Percentiles rank a stretch among this genome's conserved stretches.
These are phyloP conservation scores for Gentiana dahurica DNA, from an alignment of 257 asterid genomes.

Conservation along the genomic window DNA sequence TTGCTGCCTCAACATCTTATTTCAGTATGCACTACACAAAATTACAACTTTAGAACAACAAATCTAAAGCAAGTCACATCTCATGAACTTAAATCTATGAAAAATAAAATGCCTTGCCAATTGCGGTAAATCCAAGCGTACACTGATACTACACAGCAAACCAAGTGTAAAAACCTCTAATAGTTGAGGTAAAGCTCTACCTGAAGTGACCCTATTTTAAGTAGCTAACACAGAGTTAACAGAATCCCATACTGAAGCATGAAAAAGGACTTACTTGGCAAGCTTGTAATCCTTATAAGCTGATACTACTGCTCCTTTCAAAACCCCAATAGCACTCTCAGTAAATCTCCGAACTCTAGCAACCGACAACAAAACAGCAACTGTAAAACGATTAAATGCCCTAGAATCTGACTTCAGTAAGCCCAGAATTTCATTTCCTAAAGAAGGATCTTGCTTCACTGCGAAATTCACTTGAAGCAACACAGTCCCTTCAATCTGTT, in stretches of 20 bases:
- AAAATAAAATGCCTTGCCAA: too few relatives aligned
- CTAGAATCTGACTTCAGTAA: slow-evolving; percentile 54
- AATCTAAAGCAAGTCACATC: too few relatives aligned
- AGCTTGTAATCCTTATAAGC: slow-evolving; percentile 64
- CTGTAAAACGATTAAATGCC: slow-evolving; percentile 70
- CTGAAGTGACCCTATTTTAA: neutral
- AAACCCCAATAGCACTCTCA: slow-evolving; percentile 55
- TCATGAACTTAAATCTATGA: too few relatives aligned
- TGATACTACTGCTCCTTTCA: slow-evolving; percentile 46
- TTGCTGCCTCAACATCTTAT: neutral
- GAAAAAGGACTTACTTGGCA: slow-evolving; percentile 19
- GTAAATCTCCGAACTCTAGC: slow-evolving; percentile 70
- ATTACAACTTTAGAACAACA: too few relatives aligned
- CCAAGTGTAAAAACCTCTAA: neutral
- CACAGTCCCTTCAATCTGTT: slow-evolving; percentile 85
- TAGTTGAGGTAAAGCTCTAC: neutral
- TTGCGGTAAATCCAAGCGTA: neutral
- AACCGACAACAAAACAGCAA: slow-evolving; percentile 59
- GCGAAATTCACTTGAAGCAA: slow-evolving; percentile 84
- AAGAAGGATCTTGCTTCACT: slow-evolving; percentile 76
- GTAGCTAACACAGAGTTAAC: neutral
- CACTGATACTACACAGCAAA: neutral
- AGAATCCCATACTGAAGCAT: neutral
- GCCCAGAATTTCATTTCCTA: slow-evolving; percentile 71
- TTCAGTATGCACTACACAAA: neutral